Base-by-base conservation (phyloP, 2,329 filamentous ascomycete species). In the Penicillium sp. region DNA sequence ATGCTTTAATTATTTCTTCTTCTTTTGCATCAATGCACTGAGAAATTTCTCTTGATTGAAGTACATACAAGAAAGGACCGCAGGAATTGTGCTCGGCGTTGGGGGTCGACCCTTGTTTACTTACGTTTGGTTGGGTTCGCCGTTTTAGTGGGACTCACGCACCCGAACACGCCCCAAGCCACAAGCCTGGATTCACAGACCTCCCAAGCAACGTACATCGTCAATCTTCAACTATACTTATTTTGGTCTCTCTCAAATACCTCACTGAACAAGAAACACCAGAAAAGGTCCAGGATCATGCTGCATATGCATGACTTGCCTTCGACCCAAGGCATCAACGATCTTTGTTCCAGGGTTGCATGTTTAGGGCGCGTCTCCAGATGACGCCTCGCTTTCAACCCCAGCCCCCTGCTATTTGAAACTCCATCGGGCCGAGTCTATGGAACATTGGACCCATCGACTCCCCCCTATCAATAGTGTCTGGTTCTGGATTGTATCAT, bases 401-500 rank as follows among this genome's bases (percentile, higher is more conserved):
- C 47, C 47, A 49, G 28, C 47, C 47, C 47, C 28, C 42, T 22
- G 25, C 42, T 10, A 6, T 15, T 49, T 48, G 31, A 31, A 51
- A 51, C 47, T 50, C 38, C 45, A n/a, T 22, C 49, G 17, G 49
- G 34, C 28, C 41, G 34, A 39, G 17, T 39, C 11, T 20, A n/a
- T 38, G 15, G 25, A 38, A 25, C 39, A 54, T 34, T 59, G 54
- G 60, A 57, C 47, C 45, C 45, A 60, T 57, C 57, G 11, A 45
- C 57, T 57, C 15, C 41, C 35, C 38, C 49, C 56, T 53, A 37
- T 38, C 54, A 25, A 47, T 49, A 59, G 42, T 55, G 53, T 60
- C 50, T 60, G 61, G 62, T 55, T 62, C 37, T 57, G 37, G 38
- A 62, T 62, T 63, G 63, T 67, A 68, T 65, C 35, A 61, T 62